Evolutionary conservation across 2,329 filamentous ascomycete genomes (phyloP).

Genomic region (Colletotrichum paranaense): DNA sequence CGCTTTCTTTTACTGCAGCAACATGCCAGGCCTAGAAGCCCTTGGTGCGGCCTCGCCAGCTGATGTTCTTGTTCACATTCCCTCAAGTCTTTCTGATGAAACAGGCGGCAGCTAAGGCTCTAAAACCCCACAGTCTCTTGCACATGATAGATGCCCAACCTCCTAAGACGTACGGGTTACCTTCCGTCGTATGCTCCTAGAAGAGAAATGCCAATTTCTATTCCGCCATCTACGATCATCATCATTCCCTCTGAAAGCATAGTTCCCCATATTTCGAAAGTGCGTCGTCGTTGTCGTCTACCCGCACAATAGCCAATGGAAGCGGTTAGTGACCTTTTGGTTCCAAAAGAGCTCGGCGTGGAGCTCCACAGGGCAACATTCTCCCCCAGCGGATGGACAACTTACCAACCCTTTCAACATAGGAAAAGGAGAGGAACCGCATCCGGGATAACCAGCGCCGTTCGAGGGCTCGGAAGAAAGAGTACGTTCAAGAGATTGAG

Average conservation of each 20-base stretch:
- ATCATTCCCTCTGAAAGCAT: background rate
- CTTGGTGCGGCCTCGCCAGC: conserved; percentile 1
- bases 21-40: background rate
- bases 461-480: conserved; percentile 78
- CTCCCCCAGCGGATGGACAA: background rate
- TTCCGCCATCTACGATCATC: background rate
- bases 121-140: conserved; percentile 13
- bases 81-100: conserved; percentile 3
- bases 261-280: background rate
- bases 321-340: conserved; percentile 24
- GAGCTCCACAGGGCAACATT: background rate
- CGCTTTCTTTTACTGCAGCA: conserved; percentile 27
- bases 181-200: background rate
- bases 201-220: background rate
- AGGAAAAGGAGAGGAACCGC: conserved; percentile 49
- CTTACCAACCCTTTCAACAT: conserved; percentile 24
- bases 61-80: conserved; percentile 10
- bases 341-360: background rate
- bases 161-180: conserved; percentile 3
- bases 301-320: conserved; percentile 26
- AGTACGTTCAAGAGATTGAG: conserved; percentile 79
- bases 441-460: conserved; percentile 83
- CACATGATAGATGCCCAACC: conserved; percentile 15
- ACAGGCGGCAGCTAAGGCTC: conserved; percentile 21
- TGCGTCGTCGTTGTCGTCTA: background rate